A percentile compares a stretch with the other conserved stretches of the same genome.
These are phyloP conservation scores for Silene latifolia DNA, from an alignment of 148 eudicot genomes.

Conservation along the genomic window DNA sequence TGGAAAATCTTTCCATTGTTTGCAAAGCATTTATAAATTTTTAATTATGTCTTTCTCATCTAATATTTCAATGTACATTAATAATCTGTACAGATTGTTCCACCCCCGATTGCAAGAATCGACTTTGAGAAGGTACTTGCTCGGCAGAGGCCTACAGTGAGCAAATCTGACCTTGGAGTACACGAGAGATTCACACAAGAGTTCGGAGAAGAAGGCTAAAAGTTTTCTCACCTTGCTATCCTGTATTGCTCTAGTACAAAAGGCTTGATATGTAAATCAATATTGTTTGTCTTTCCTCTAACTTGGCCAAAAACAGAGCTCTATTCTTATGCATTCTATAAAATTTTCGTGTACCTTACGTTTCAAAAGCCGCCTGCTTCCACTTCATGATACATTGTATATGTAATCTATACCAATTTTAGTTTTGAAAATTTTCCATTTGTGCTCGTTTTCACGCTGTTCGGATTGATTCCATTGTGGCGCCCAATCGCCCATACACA, in stretches of 20 bases:
- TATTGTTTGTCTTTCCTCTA: constrained; percentile 16
- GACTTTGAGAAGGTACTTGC: constrained; percentile 94
- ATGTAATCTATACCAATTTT: not conserved
- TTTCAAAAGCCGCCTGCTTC: not conserved
- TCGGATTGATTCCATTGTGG: no score
- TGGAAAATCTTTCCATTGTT: not conserved
- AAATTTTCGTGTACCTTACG: not conserved
- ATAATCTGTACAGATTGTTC: constrained; percentile 54
- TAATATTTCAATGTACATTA: no score
- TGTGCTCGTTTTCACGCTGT: no score
- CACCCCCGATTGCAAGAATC: constrained; percentile 74
- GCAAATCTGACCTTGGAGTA: constrained; percentile 86
- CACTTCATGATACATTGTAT: not conserved
- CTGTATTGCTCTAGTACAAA: not conserved
- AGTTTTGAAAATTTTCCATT: no score
- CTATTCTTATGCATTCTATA: not conserved
- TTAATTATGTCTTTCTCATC: no score
- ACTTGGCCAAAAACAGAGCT: not conserved
- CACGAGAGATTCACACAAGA: constrained; percentile 91
- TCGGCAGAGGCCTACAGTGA: constrained; percentile 91
- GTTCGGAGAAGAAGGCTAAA: constrained; percentile 88
- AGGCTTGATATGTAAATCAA: constrained; percentile 12
- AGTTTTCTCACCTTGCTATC: not conserved
- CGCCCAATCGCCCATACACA: no score
- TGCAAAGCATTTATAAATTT: not conserved